Base-by-base conservation (phyloP, 352 stramenopile genomes). In the Globisporangium perplexum region DNA sequence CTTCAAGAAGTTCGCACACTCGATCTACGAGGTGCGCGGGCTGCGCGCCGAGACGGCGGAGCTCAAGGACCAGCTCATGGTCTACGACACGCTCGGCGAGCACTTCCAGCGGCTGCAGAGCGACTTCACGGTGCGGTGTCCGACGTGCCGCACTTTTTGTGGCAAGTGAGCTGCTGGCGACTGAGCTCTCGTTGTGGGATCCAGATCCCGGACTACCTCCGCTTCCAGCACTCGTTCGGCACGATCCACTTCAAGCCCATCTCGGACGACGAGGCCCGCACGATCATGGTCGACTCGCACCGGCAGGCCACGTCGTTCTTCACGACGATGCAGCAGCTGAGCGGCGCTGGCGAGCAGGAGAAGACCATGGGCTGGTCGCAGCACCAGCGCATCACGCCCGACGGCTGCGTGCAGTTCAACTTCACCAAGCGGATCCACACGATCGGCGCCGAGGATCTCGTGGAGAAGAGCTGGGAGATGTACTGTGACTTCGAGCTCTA, bases 331-430 rank as follows among this genome's bases (percentile, higher is more conserved):
- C 44, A 50, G 33, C 50, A 51, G 10, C 46, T 53, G 17, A n/a
- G 35, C 20, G 57, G 60, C 7, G 45, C 74, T 7, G 63, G 66
- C 28, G 60, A 65, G 23, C 60, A 68, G 30, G 62, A 83, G n/a
- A 81, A 86, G 60, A 90, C 79, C n/a, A 87, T 88, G 66, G 79
- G 79, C 30, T 90, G 79, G 79, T 83, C 79, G 31, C 71, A 87
- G 50, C 73, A 85, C 61, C 77, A 88, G 53, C 74, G 75, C 26
- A 83, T 90, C 60, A 81, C 75, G 33, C 23, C 53, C 0, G 73
- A 88, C 30, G 79, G 79, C 43, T 64, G 79, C 45, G 71, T 90
- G 50, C 75, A 88, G 55, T 90, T 90, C 60, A 88, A 88, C 47
- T 90, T 90, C 28, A 86, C 75, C 44, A 90, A 90, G 53, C 65